These are phyloP conservation scores for Vitis rupestris DNA, from an alignment of 164 flowering plant species.

Conservation along the genomic window DNA sequence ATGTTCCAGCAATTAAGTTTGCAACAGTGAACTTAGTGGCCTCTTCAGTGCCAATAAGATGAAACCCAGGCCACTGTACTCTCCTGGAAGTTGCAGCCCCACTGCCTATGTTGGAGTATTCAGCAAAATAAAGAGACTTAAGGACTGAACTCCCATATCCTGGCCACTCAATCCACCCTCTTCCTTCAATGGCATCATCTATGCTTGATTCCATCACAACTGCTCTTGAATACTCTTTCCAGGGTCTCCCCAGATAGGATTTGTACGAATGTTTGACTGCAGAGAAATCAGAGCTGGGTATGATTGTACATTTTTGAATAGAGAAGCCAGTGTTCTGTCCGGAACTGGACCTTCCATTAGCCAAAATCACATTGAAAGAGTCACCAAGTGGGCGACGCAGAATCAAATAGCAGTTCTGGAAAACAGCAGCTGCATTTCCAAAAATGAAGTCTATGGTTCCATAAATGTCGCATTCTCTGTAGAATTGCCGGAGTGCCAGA, in stretches of 20 bases:
- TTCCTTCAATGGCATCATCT: slow-evolving; percentile 28
- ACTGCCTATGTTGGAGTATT: slow-evolving; percentile 37
- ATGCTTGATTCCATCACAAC: slow-evolving; percentile 45
- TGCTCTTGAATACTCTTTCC: slow-evolving; percentile 48
- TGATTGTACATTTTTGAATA: slow-evolving; percentile 32
- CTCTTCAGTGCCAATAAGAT: slow-evolving; percentile 28
- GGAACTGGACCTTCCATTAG: slow-evolving; percentile 44
- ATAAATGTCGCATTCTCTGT: slow-evolving; percentile 42
- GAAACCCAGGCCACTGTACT: slow-evolving; percentile 45
- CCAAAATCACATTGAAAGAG: slow-evolving; percentile 30
- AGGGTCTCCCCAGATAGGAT: slow-evolving; percentile 52
- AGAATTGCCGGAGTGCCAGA: slow-evolving; percentile 41
- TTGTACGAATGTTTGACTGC: slow-evolving; percentile 17
- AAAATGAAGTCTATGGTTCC: slow-evolving; percentile 53
- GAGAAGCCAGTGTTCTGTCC: slow-evolving; percentile 51
- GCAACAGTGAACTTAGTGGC: slow-evolving; percentile 38
- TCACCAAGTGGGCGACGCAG: slow-evolving; percentile 25
- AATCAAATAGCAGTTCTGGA: slow-evolving; percentile 34
- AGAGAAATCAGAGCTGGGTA: slow-evolving; percentile 24
- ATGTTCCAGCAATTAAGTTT: slow-evolving; percentile 32
- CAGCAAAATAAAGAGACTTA: slow-evolving; percentile 40
- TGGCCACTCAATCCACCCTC: slow-evolving; percentile 50
- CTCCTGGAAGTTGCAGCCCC: slow-evolving; percentile 38
- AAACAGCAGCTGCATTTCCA: slow-evolving; percentile 46
- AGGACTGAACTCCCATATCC: slow-evolving; percentile 15